A percentile compares a stretch with the other conserved stretches of the same genome.
Evolutionary conservation across 1,284 basidiomycete species (phyloP).

Genomic region (Cryptococcus jaspeensis): DNA sequence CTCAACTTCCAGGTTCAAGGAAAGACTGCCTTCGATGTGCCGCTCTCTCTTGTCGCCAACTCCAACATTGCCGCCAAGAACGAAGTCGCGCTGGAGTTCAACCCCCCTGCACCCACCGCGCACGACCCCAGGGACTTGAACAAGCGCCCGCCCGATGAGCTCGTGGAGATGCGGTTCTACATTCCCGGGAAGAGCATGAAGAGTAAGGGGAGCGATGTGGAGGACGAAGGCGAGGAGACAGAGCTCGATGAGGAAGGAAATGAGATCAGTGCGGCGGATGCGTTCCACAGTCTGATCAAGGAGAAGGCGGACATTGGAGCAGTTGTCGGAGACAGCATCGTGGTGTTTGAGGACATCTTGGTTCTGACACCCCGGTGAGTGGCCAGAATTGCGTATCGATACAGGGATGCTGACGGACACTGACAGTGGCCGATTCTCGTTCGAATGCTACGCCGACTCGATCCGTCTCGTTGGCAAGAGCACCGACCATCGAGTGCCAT

Average conservation of each 20-base stretch:
- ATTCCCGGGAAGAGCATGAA: conserved; percentile 69
- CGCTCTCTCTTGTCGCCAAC: conserved; percentile 84
- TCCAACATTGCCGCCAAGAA: conserved; percentile 97
- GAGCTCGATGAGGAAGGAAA: conserved; percentile 55
- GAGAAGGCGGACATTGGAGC: conserved; percentile 95
- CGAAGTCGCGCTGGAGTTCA: conserved; percentile 95
- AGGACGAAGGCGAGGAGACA: conserved; percentile 62
- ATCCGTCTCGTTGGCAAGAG: conserved; percentile 93
- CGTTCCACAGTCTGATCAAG: conserved; percentile 94
- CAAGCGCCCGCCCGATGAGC: conserved; percentile 67
- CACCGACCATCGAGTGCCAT: conserved; percentile 98
- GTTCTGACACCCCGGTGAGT: conserved; percentile 78
- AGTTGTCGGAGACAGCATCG: conserved; percentile 85
- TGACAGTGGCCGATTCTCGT: conserved; percentile 83
- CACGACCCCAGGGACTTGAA: conserved; percentile 49
- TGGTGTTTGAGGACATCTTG: conserved; percentile 96
- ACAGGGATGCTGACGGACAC: background rate
- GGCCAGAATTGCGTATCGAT: background rate
- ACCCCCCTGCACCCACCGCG: conserved; percentile 55
- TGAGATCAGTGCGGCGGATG: conserved; percentile 80
- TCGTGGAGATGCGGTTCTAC: conserved; percentile 95
- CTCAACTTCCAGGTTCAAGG: conserved; percentile 87
- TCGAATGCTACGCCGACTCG: conserved; percentile 96
- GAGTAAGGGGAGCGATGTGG: conserved; percentile 64
- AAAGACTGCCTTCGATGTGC: conserved; percentile 88